A percentile compares a stretch with the other conserved stretches of the same genome.
These are phyloP conservation scores for Lipomyces starkeyi DNA, from an alignment of 805 yeast genomes.

Conservation along the genomic window DNA sequence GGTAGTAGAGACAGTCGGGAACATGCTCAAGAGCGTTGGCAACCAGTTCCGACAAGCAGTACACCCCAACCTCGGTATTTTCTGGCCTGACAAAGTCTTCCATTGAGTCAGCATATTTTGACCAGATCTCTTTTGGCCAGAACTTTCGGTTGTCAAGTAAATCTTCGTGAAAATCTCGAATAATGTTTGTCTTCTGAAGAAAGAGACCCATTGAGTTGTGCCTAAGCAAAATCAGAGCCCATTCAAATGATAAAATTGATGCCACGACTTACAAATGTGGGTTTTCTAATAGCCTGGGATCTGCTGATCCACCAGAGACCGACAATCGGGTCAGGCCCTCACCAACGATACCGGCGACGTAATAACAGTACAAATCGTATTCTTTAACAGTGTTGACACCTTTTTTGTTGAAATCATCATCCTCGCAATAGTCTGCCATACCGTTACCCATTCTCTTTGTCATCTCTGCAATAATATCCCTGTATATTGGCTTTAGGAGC, in stretches of 20 bases:
- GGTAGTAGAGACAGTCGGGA: conserved; percentile 73
- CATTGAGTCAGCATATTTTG: conserved; percentile 68
- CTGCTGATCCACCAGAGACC: conserved; percentile 74
- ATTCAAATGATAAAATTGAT: not conserved
- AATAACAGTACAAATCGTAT: conserved; percentile 90
- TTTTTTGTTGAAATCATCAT: conserved; percentile 74
- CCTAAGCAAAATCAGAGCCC: conserved; percentile 5
- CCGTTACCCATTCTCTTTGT: conserved; percentile 93
- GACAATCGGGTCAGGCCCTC: conserved; percentile 89
- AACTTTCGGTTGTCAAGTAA: conserved; percentile 88
- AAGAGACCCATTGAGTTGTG: conserved; percentile 92
- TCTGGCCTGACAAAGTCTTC: conserved; percentile 62
- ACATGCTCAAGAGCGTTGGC: conserved; percentile 79
- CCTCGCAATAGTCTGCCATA: conserved; percentile 85
- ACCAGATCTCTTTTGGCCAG: conserved; percentile 96
- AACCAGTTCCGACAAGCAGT: conserved; percentile 82
- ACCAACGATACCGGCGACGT: conserved; percentile 97
- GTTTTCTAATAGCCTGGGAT: conserved; percentile 57
- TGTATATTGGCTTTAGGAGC: conserved; percentile 73
- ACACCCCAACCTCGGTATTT: conserved; percentile 60
- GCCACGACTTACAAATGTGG: conserved; percentile 50
- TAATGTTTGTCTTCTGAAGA: conserved; percentile 93
- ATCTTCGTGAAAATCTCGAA: conserved; percentile 93
- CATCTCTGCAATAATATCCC: conserved; percentile 76
- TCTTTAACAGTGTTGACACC: conserved; percentile 82